A percentile compares a stretch with the other conserved stretches of the same genome.
Conservation (phyloP, 192 early-diverging fungal genomes). For the Spizellomyces sp. region DNA sequence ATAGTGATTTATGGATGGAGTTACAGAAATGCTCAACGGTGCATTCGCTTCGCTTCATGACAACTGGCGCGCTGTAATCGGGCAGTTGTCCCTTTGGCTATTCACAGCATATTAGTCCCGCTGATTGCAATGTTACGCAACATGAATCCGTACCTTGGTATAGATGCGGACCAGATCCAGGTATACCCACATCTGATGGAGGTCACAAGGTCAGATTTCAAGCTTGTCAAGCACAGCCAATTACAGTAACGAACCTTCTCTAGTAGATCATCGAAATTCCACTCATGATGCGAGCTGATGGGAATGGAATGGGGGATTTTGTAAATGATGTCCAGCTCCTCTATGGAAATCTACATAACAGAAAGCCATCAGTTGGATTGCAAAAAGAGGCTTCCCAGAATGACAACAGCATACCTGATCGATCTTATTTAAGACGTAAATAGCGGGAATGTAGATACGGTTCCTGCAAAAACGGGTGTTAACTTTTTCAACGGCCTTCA, state of each 20-base stretch:
- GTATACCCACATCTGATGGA: slow-evolving; percentile 68
- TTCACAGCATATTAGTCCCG: too few relatives aligned
- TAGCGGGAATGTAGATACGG: slow-evolving; percentile 92
- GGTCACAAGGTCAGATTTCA: slow-evolving; percentile 10
- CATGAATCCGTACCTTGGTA: slow-evolving; percentile 52
- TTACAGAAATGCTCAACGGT: slow-evolving; percentile 94
- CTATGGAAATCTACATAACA: slow-evolving; percentile 74
- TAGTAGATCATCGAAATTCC: slow-evolving; percentile 98
- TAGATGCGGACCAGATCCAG: slow-evolving; percentile 82
- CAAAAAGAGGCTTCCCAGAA: background rate
- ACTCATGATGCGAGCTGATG: slow-evolving; percentile 63
- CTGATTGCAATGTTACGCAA: too few relatives aligned
- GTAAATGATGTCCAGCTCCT: slow-evolving; percentile 95
- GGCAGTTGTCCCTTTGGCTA: slow-evolving; percentile 95
- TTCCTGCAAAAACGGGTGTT: slow-evolving; percentile 37
- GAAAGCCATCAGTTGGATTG: background rate
- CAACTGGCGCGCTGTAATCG: slow-evolving; percentile 92
- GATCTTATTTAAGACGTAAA: slow-evolving; percentile 99
- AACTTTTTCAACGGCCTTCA: background rate
- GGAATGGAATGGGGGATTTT: slow-evolving; percentile 94
- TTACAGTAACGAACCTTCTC: too few relatives aligned
- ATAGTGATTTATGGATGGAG: slow-evolving; percentile 91
- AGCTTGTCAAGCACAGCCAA: too few relatives aligned
- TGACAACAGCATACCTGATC: slow-evolving; percentile 56
- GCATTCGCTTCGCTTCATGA: slow-evolving; percentile 70